Conservation (phyloP, 352 stramenopile genomes). For the Thraustochytrium sp. region DNA sequence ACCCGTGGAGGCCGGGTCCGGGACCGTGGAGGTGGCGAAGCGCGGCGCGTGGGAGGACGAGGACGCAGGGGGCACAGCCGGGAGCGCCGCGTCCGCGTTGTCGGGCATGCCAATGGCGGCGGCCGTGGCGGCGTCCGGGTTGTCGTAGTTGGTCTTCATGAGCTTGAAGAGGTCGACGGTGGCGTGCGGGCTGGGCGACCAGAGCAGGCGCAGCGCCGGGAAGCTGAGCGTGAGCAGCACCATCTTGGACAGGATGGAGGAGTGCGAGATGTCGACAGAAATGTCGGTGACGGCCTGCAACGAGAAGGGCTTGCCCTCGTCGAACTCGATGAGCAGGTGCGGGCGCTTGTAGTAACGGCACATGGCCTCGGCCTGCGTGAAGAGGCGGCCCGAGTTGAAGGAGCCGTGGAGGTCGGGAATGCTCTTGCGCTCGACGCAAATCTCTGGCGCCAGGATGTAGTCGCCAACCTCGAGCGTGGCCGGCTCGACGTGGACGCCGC, state of each 20-base stretch:
- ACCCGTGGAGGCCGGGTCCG: slow-evolving; percentile 51
- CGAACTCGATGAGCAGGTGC: slow-evolving; percentile 92
- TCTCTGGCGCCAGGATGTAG: slow-evolving; percentile 92
- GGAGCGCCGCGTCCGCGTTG: neutral
- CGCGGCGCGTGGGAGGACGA: neutral
- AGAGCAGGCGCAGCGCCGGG: slow-evolving; percentile 85
- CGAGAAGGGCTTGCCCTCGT: slow-evolving; percentile 68
- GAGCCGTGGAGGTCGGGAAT: slow-evolving; percentile 90
- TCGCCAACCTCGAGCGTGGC: slow-evolving; percentile 92
- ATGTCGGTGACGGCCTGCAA: slow-evolving; percentile 77
- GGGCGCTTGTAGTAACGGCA: slow-evolving; percentile 73
- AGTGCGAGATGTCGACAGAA: slow-evolving; percentile 79
- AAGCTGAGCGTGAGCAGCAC: slow-evolving; percentile 87
- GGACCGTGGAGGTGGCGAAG: slow-evolving; percentile 43
- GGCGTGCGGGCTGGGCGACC: slow-evolving; percentile 67
- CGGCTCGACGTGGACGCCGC: slow-evolving; percentile 81
- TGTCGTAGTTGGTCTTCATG: slow-evolving; percentile 70
- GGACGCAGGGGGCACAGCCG: neutral
- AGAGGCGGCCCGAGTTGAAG: slow-evolving; percentile 88
- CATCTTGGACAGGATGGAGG: slow-evolving; percentile 89
- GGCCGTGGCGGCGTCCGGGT: slow-evolving; percentile 68
- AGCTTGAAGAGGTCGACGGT: slow-evolving; percentile 66
- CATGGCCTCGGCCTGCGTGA: slow-evolving; percentile 83
- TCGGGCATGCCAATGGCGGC: slow-evolving; percentile 58
- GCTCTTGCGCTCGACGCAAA: slow-evolving; percentile 94